Base-by-base conservation (phyloP, 148 eudicot species). In the Cornus suecica region DNA sequence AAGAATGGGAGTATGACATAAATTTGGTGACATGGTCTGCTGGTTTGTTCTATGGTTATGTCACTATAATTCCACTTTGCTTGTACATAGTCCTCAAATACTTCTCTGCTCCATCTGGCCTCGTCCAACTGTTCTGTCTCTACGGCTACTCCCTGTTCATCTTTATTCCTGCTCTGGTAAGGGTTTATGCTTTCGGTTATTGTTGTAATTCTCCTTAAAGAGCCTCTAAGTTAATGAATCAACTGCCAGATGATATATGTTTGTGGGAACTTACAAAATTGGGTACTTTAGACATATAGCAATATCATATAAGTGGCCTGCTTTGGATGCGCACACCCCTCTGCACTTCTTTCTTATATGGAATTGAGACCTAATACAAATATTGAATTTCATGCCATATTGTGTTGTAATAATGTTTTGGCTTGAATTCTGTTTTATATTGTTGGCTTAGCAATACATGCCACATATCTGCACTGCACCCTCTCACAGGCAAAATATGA, bases 21-120 rank as follows among this genome's bases (percentile, higher is more conserved):
- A 93, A 88, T 82, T 72, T 96, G 78, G 90, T 93, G 73, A 93
- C 97, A 9, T 96, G 99, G 99, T 91, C 98, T 79, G 98, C 98
- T 80, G 94, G 97, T 78, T 78, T 96, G 82, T 93, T 96, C 88
- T 93, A 96, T 80, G 98, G 99, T 78, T 96, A 90, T 81, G 97
- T 91, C 54, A 86, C 93, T 32, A 5, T 93, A 52, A 93, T 96
- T 82, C 98, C 98, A 48, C 76, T 96, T 72, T 76, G 88, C 79
- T 87, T 96, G 74, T 96, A 88, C 69, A 48, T 93, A 34, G 77
- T 96, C 73, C 98, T 96, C 78, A 96, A 93, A 75, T 96, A 96
- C 88, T 93, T 91, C 90, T 96, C 99, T 29, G 97, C 93, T 14
- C 98, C 98, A 78, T 88, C 99, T 76, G 94, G 98, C 75, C 85